These are phyloP conservation scores for Teratosphaeria gauchensis DNA, from an alignment of 2,329 filamentous ascomycete species.

Conservation along the genomic window DNA sequence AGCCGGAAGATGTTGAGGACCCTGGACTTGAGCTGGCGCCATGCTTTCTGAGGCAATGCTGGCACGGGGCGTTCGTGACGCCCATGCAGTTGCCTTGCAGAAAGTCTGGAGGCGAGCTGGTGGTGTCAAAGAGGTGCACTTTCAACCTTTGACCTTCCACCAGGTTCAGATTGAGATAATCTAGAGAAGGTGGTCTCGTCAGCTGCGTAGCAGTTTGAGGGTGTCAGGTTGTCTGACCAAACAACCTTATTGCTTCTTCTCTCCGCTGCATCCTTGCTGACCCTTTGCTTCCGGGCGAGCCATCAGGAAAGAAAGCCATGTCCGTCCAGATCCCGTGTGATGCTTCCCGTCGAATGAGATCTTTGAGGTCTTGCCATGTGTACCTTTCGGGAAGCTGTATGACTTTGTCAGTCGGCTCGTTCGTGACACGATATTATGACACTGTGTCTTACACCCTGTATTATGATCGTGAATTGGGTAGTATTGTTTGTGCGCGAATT, in stretches of 20 bases:
- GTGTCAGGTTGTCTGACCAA: conserved; percentile 9
- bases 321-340: conserved; percentile 22
- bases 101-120: conserved; percentile 7
- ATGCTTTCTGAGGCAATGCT: conserved; percentile 9
- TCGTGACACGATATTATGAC: neutral
- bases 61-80: neutral
- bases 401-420: neutral
- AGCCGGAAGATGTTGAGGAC: neutral
- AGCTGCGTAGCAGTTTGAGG: neutral
- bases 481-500: neutral
- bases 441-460: conserved; percentile 11
- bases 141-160: conserved; percentile 13
- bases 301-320: conserved; percentile 15
- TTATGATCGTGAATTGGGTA: conserved; percentile 8
- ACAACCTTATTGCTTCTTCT: conserved; percentile 19
- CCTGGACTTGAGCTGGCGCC: conserved; percentile 4
- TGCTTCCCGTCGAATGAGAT: conserved; percentile 20
- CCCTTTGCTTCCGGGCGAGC: conserved; percentile 14
- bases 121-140: conserved; percentile 23
- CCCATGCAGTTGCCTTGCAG: conserved; percentile 16
- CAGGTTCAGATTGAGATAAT: conserved; percentile 14
- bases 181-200: conserved; percentile 8
- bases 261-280: conserved; percentile 14
- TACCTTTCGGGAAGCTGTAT: conserved; percentile 18
- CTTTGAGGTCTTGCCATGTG: conserved; percentile 26